Conservation (phyloP, 1,284 basidiomycete species). For the Marasmius sp. region DNA sequence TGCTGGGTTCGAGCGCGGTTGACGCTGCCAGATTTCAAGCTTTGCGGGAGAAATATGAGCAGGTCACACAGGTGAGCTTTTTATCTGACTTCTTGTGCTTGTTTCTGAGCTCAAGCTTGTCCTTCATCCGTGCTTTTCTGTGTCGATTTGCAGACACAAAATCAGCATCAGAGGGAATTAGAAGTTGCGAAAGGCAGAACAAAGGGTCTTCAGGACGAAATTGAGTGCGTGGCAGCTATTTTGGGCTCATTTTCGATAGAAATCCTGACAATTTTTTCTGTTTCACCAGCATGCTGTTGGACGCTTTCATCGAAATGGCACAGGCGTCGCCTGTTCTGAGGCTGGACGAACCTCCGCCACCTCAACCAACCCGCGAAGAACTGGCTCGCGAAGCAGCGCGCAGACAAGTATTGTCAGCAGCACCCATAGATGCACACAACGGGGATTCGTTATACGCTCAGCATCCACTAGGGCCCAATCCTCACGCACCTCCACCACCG, state of each 20-base stretch:
- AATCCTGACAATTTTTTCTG: neutral
- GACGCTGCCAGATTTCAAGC: conserved; percentile 4
- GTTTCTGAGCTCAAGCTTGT: neutral
- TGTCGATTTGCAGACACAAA: conserved; percentile 36
- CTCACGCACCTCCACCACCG: neutral
- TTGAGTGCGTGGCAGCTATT: conserved; percentile 44
- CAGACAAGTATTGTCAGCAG: neutral
- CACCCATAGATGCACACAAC: neutral
- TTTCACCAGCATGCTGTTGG: neutral
- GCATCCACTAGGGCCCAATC: neutral
- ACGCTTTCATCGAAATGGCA: neutral
- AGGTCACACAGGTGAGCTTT: conserved; percentile 3
- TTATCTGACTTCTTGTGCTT: neutral
- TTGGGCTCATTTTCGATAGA: neutral
- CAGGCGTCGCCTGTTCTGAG: neutral
- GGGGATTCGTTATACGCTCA: neutral
- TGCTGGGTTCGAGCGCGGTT: neutral
- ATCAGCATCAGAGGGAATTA: conserved; percentile 44
- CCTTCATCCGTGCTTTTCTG: neutral
- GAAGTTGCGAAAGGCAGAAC: conserved; percentile 47
- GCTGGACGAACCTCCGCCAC: neutral
- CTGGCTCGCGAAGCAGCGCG: neutral
- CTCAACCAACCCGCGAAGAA: neutral
- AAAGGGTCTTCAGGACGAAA: conserved; percentile 56
- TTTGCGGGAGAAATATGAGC: conserved; percentile 10